Conservation (phyloP, 2,329 filamentous ascomycete species). For the Talaromyces sp. region DNA sequence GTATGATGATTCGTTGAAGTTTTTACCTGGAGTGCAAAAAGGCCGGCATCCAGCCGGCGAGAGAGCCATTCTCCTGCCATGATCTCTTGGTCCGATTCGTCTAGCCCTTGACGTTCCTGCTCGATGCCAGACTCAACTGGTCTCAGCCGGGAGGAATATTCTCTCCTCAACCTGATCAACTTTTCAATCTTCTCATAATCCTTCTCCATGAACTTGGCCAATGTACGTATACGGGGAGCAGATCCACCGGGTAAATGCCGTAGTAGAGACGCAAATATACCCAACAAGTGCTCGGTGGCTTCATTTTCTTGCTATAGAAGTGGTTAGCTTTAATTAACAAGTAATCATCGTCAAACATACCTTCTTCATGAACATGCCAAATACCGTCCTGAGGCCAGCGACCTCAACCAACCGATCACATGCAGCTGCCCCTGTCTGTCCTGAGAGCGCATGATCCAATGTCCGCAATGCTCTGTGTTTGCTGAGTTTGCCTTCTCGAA, state of each 20-base stretch:
- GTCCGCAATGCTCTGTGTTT: slow-evolving; percentile 72
- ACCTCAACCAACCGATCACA: slow-evolving; percentile 75
- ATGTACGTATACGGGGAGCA: slow-evolving; percentile 69
- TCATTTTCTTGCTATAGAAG: slow-evolving; percentile 53
- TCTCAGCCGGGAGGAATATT: slow-evolving; percentile 60
- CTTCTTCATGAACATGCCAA: slow-evolving; percentile 83
- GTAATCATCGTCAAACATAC: slow-evolving; percentile 21
- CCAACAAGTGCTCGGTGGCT: slow-evolving; percentile 72
- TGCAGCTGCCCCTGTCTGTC: slow-evolving; percentile 53
- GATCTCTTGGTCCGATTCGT: slow-evolving; percentile 56
- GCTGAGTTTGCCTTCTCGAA: slow-evolving; percentile 80
- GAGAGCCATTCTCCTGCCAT: slow-evolving; percentile 68
- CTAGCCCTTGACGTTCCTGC: slow-evolving; percentile 50
- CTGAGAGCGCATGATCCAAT: slow-evolving; percentile 73
- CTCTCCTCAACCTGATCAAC: slow-evolving; percentile 64
- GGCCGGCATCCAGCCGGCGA: slow-evolving; percentile 71
- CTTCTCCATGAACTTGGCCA: slow-evolving; percentile 95
- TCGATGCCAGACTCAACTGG: slow-evolving; percentile 60
- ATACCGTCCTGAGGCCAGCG: slow-evolving; percentile 76
- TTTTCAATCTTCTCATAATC: slow-evolving; percentile 79
- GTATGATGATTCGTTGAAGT: background rate
- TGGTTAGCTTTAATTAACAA: slow-evolving; percentile 17
- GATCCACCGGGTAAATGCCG: slow-evolving; percentile 73
- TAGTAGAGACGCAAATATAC: slow-evolving; percentile 78
- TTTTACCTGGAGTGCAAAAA: slow-evolving; percentile 67